These are phyloP conservation scores for Cyclotella kingstonii DNA, from an alignment of 108 stramenopile species.

Conservation along the genomic window DNA sequence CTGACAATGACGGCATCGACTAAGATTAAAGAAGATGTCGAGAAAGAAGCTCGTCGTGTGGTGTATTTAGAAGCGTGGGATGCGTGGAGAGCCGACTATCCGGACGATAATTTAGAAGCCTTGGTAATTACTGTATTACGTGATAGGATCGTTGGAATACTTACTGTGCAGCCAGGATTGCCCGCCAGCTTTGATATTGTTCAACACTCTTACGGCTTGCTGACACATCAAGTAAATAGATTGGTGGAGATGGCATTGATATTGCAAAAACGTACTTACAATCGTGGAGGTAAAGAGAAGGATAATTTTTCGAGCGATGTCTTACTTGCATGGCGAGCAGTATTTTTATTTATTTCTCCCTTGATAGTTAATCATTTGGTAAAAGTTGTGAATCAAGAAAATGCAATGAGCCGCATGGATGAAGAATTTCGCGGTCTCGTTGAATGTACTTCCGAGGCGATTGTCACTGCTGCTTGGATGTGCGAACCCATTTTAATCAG, in stretches of 20 bases:
- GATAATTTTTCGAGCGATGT: not conserved
- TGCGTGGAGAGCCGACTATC: conserved; percentile 4
- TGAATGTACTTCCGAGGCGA: conserved; percentile 17
- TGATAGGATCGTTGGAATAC: conserved; percentile 16
- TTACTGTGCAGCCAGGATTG: not conserved
- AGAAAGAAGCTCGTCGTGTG: conserved; percentile 7
- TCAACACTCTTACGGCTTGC: conserved; percentile 18
- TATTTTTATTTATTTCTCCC: conserved; percentile 30
- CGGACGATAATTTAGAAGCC: not conserved
- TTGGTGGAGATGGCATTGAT: conserved; percentile 20
- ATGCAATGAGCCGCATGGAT: not conserved
- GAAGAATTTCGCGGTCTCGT: conserved; percentile 14
- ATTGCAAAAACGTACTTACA: not conserved
- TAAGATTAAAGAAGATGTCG: conserved; percentile 6
- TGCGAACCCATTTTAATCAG: conserved; percentile 17
- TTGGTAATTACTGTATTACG: conserved; percentile 15
- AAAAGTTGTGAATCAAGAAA: not conserved
- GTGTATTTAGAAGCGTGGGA: conserved; percentile 17
- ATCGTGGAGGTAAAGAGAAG: conserved; percentile 3
- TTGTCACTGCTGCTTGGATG: conserved; percentile 36
- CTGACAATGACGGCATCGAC: not conserved
- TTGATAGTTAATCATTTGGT: conserved; percentile 13
- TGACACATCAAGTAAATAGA: conserved; percentile 18
- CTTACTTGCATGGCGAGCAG: conserved; percentile 9
- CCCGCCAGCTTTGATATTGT: conserved; percentile 8